These are phyloP conservation scores for Hymenoscyphus salicellus DNA, from an alignment of 2,329 filamentous ascomycete species.

Conservation along the genomic window DNA sequence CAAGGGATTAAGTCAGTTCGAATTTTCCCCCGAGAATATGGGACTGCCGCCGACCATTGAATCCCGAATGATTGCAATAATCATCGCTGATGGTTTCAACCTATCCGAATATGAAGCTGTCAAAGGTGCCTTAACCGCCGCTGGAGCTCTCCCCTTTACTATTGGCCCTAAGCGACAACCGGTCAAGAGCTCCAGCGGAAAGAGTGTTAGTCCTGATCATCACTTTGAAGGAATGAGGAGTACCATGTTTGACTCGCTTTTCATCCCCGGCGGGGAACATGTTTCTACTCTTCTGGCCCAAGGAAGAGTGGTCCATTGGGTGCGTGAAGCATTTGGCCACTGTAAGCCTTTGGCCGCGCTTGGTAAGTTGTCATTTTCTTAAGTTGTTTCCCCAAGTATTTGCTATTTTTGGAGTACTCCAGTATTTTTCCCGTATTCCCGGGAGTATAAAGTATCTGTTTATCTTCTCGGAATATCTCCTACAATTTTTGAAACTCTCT, in stretches of 20 bases:
- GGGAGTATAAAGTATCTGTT: too few relatives aligned
- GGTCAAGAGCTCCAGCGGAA: constrained; percentile 47
- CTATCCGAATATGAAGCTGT: constrained; percentile 61
- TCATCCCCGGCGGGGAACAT: constrained; percentile 69
- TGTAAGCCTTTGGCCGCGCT: constrained; percentile 75
- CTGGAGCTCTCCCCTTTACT: constrained; percentile 66
- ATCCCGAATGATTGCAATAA: constrained; percentile 68
- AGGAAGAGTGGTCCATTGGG: constrained; percentile 71
- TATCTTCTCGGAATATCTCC: too few relatives aligned
- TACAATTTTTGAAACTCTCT: too few relatives aligned
- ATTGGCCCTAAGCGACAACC: constrained; percentile 66
- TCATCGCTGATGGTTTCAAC: constrained; percentile 78
- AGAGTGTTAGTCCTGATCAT: constrained; percentile 66
- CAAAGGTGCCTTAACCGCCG: constrained; percentile 58
- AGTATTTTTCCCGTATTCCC: too few relatives aligned
- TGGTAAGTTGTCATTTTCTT: constrained; percentile 31
- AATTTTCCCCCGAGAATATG: constrained; percentile 55
- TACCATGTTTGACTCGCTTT: constrained; percentile 77
- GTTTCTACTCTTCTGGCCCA: constrained; percentile 63
- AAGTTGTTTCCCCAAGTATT: too few relatives aligned
- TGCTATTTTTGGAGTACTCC: too few relatives aligned
- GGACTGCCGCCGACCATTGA: constrained; percentile 59
- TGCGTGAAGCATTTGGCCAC: constrained; percentile 78
- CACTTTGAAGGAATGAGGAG: constrained; percentile 77
- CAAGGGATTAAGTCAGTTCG: constrained; percentile 66